Percentiles rank a stretch among this genome's conserved stretches.
Evolutionary conservation across 2,329 filamentous ascomycete species (phyloP).

Genomic region (Arthrobotrys sinensis): DNA sequence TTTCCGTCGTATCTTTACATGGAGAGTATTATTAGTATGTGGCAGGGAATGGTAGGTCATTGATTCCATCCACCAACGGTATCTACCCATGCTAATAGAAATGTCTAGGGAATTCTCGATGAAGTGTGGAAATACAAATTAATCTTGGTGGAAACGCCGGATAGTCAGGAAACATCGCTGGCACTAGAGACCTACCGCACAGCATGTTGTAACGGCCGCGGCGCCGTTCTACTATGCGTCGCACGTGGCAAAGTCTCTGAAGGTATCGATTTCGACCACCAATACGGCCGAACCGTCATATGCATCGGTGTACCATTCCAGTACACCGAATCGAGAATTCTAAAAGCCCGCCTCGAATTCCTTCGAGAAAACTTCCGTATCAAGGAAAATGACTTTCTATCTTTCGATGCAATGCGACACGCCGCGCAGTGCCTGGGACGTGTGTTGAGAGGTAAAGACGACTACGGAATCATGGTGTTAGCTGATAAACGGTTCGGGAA

Average conservation of each 20-base stretch:
- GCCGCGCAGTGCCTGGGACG: constrained; percentile 96
- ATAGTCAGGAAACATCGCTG: constrained; percentile 95
- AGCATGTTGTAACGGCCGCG: constrained; percentile 95
- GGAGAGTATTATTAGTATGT: constrained; percentile 99
- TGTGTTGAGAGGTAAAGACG: constrained; percentile 94
- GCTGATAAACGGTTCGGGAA: constrained; percentile 94
- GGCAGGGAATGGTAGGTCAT: constrained; percentile 84
- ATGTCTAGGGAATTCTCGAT: constrained; percentile 81
- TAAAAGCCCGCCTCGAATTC: constrained; percentile 96
- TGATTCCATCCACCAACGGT: not conserved
- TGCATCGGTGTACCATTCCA: constrained; percentile 98
- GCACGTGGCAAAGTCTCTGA: constrained; percentile 97
- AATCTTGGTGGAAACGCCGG: constrained; percentile 96
- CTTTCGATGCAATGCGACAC: constrained; percentile 99
- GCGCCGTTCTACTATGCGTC: constrained; percentile 92
- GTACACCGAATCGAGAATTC: constrained; percentile 96
- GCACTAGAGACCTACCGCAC: constrained; percentile 97
- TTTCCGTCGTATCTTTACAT: constrained; percentile 99
- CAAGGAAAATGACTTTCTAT: constrained; percentile 95
- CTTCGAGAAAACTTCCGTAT: constrained; percentile 97
- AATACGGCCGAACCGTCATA: constrained; percentile 94
- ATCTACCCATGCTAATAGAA: not conserved
- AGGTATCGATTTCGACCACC: constrained; percentile 99
- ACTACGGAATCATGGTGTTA: constrained; percentile 99
- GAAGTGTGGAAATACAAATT: constrained; percentile 99